These are phyloP conservation scores for Pleurostoma richardsiae DNA, from an alignment of 2,329 filamentous ascomycete genomes.

Conservation along the genomic window DNA sequence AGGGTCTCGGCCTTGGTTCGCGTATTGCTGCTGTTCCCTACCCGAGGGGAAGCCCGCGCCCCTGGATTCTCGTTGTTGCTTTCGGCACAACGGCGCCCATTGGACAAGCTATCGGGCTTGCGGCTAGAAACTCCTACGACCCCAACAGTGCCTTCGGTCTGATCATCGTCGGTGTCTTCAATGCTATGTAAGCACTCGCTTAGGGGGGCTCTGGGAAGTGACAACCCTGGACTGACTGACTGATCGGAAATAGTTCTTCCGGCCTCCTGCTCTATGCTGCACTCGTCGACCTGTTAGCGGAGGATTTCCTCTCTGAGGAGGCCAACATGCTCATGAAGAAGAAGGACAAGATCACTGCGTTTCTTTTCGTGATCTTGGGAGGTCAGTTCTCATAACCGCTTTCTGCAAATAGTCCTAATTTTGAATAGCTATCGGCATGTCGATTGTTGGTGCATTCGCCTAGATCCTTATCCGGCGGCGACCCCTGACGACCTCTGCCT, in stretches of 20 bases:
- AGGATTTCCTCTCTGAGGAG: conserved; percentile 61
- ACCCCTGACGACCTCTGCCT: too few species aligned
- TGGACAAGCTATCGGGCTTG: conserved; percentile 58
- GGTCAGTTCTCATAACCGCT: conserved; percentile 27
- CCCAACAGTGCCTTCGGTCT: conserved; percentile 59
- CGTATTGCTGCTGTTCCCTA: conserved; percentile 65
- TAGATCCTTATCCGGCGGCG: conserved; percentile 13
- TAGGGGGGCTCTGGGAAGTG: too few species aligned
- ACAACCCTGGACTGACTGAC: background rate
- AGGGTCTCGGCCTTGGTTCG: conserved; percentile 64
- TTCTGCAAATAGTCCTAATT: conserved; percentile 4
- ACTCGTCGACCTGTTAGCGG: conserved; percentile 57
- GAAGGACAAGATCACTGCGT: conserved; percentile 48
- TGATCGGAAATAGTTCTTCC: conserved; percentile 40
- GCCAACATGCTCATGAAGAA: conserved; percentile 41
- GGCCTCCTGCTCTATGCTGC: conserved; percentile 58
- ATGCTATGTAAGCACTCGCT: conserved; percentile 49
- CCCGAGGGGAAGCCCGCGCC: conserved; percentile 47
- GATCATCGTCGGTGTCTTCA: conserved; percentile 61
- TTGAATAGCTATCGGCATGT: conserved; percentile 35
- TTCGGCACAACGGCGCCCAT: conserved; percentile 61
- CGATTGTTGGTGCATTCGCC: conserved; percentile 40
- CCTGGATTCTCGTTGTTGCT: conserved; percentile 57
- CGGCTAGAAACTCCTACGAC: conserved; percentile 53
- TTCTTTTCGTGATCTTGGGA: conserved; percentile 44